Evolutionary conservation across 805 yeast genomes (phyloP).

Genomic region (Sugiyamaella smithiae): DNA sequence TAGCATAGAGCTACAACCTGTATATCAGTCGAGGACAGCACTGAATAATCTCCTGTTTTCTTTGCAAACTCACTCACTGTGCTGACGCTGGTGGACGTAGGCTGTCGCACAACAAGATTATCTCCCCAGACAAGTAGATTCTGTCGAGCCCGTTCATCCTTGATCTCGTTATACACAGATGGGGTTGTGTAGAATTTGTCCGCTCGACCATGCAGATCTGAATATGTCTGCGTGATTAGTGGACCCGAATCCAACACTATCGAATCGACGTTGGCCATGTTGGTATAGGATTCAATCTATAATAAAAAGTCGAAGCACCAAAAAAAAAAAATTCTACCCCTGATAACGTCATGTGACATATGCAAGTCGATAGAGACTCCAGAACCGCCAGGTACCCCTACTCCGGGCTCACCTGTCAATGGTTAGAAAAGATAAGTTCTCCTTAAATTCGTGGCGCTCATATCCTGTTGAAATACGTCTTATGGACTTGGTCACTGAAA

Average conservation of each 20-base stretch:
- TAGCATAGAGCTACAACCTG: constrained; percentile 89
- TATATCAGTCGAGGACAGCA: constrained; percentile 84
- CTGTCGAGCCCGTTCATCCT: constrained; percentile 78
- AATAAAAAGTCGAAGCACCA: not conserved
- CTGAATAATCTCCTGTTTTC: constrained; percentile 87
- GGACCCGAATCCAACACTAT: constrained; percentile 95
- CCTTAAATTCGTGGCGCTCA: too few species aligned
- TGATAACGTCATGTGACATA: not conserved
- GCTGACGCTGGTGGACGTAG: constrained; percentile 59
- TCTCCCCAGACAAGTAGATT: constrained; percentile 83
- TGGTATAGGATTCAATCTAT: too few species aligned
- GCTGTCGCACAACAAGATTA: constrained; percentile 66
- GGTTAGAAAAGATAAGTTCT: too few species aligned
- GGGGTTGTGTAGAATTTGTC: constrained; percentile 82
- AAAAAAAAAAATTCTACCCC: not conserved
- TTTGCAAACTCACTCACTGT: constrained; percentile 74
- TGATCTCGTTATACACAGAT: constrained; percentile 81
- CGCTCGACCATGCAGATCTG: constrained; percentile 69
- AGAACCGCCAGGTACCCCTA: too few species aligned
- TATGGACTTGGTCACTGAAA: too few species aligned
- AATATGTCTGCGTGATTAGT: constrained; percentile 77
- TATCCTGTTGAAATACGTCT: too few species aligned
- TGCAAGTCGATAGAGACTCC: too few species aligned
- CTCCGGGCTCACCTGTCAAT: too few species aligned
- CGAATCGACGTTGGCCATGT: constrained; percentile 36